A percentile compares a stretch with the other conserved stretches of the same genome.
Evolutionary conservation across 257 asterid genomes (phyloP).

Genomic region (Nicotiana noctiflora): DNA sequence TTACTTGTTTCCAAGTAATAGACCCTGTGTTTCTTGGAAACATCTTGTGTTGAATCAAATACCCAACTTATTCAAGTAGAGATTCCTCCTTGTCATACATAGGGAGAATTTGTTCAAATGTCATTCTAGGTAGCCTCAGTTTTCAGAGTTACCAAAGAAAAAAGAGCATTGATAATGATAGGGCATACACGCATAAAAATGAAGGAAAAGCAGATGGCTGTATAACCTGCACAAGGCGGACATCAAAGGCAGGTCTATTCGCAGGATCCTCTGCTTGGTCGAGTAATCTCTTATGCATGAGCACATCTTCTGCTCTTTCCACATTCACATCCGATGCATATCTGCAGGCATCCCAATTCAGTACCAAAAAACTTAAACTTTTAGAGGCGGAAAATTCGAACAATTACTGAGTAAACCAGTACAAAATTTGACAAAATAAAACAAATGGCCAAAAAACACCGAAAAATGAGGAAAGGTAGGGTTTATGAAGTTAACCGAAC

Average conservation of each 20-base stretch:
- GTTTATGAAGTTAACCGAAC: constrained; percentile 28
- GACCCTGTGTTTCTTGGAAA: background rate
- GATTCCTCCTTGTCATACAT: background rate
- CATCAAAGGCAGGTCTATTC: constrained; percentile 37
- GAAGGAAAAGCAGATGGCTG: background rate
- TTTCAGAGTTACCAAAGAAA: background rate
- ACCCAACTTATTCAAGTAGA: background rate
- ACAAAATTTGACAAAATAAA: background rate
- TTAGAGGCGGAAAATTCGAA: background rate
- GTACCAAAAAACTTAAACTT: background rate
- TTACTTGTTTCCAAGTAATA: background rate
- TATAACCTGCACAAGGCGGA: constrained; percentile 45
- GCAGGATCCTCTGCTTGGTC: constrained; percentile 36
- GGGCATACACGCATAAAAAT: background rate
- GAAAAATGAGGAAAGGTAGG: constrained; percentile 6
- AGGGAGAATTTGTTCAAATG: background rate
- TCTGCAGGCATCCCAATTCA: constrained; percentile 15
- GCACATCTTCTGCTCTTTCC: constrained; percentile 55
- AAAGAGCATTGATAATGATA: background rate
- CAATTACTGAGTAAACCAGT: background rate
- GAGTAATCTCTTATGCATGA: constrained; percentile 36
- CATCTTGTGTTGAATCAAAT: background rate
- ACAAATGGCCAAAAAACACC: background rate
- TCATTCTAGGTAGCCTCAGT: background rate
- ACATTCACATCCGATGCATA: constrained; percentile 51